Percentiles rank a stretch among this genome's conserved stretches.
Conservation (phyloP, 352 stramenopile genomes). For the Phytophthora sansomeana region DNA sequence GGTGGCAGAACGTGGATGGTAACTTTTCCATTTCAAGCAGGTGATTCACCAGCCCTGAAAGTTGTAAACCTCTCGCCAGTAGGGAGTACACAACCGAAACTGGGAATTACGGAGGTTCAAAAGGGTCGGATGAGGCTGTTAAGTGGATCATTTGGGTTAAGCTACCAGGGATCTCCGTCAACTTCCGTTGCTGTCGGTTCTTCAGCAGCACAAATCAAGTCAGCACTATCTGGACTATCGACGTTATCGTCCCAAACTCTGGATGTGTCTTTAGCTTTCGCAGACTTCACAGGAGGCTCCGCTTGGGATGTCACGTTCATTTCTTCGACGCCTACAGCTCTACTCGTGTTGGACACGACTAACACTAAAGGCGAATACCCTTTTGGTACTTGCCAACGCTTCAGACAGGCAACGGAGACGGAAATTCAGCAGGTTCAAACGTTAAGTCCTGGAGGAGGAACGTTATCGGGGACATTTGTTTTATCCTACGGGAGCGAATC, state of each 20-base stretch:
- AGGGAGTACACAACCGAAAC: not conserved
- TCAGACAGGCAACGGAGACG: not conserved
- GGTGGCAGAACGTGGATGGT: slow-evolving; percentile 41
- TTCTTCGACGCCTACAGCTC: not conserved
- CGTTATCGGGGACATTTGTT: slow-evolving; percentile 14
- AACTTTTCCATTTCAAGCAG: slow-evolving; percentile 44
- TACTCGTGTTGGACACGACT: not conserved
- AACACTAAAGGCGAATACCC: not conserved
- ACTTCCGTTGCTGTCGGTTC: not conserved
- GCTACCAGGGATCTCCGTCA: not conserved
- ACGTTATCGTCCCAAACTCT: not conserved
- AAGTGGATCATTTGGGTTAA: not conserved
- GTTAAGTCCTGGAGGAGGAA: slow-evolving; percentile 14
- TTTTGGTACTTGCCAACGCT: not conserved
- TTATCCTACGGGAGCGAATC: slow-evolving; percentile 9
- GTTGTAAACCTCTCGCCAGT: slow-evolving; percentile 10
- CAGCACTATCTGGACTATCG: not conserved
- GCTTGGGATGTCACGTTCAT: not conserved
- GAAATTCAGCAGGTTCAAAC: slow-evolving; percentile 11
- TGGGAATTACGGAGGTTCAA: not conserved
- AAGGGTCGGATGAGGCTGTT: not conserved
- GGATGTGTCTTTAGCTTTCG: not conserved
- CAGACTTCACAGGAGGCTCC: not conserved
- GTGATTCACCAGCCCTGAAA: slow-evolving; percentile 26
- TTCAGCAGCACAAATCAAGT: not conserved